Evolutionary conservation across 2,329 filamentous ascomycete species (phyloP).

Genomic region (Shiraia sp.): DNA sequence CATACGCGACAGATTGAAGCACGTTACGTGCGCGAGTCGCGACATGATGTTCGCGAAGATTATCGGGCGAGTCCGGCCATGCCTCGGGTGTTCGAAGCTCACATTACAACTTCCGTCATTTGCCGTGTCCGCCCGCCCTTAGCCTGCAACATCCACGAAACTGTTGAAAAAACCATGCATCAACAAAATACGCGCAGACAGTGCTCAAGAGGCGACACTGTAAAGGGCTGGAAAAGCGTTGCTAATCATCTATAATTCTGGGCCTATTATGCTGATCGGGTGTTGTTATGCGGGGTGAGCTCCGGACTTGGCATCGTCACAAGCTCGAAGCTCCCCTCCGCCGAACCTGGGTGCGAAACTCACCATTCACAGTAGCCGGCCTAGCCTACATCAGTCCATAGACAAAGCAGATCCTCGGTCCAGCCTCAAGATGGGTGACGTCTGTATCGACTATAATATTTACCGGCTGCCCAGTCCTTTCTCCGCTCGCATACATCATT

Average conservation of each 20-base stretch:
- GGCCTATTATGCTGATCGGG: conserved; percentile 22
- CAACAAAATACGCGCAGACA: conserved; percentile 9
- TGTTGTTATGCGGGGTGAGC: conserved; percentile 26
- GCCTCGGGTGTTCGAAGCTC: conserved; percentile 13
- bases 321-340: conserved; percentile 38
- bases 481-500: conserved; percentile 34
- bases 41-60: too few species aligned
- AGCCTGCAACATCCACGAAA: conserved; percentile 23
- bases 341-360: conserved; percentile 28
- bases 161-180: conserved; percentile 9
- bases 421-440: conserved; percentile 39
- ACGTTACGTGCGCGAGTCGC: too few species aligned
- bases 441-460: conserved; percentile 33
- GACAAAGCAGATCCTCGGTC: conserved; percentile 41
- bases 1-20: too few species aligned
- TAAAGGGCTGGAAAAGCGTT: conserved; percentile 2
- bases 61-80: conserved; percentile 15
- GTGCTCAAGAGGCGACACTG: background rate
- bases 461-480: conserved; percentile 22
- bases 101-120: conserved; percentile 30
- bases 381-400: conserved; percentile 29
- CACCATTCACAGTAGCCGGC: conserved; percentile 34
- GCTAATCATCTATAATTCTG: conserved; percentile 5
- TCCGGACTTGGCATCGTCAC: conserved; percentile 40
- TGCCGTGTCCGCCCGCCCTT: conserved; percentile 26